Base-by-base conservation (phyloP, 1,139 yeast genomes). In the Saccharomyces pastorianus region DNA sequence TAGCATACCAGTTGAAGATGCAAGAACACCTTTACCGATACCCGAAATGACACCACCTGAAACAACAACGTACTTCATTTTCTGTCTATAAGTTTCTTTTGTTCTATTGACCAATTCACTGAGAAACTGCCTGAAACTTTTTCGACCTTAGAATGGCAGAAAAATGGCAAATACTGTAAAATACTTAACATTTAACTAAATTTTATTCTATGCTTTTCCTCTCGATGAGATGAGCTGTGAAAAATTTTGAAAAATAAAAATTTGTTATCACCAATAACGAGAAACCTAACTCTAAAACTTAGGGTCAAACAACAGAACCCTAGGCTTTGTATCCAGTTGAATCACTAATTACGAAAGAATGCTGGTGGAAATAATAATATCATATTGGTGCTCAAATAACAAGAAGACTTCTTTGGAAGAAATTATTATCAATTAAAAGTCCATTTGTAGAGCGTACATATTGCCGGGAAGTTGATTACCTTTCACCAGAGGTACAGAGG, bases 11-110 rank as follows among this genome's bases (percentile, higher is more conserved):
- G 99, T 93, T 56, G 97, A 89, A 44, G 98, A 90, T 56, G 99
- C 76, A 58, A 91, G 79, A 61, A 91, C 97, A 71, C 98, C 99
- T 73, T 93, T 93, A 71, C 99, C 99, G 70, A 93, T 93, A 75
- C 99, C 99, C 64, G 96, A 88, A 65, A 93, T 93, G 65, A 93
- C 99, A 81, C 86, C 99, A 72, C 99, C 99, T 58, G 98, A 91
- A 52, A 93, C 99, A 67, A 93, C 96, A 68, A 93, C 98, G 96
- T 90, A 93, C 76, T 93, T 93, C 99, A 93, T 91, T 17, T 23
- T 49, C 28, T 38, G 25, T 20, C 25, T 38, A 17, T 38, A 9
- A 11, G 44, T 9, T 9, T 1, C 8, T 5, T 20, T 38, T 29
- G 13, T 11, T 29, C 4, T 29, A 29, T 29, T n/a, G 32, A 29